Conservation (phyloP, 1,139 yeast genomes). For the Casaregolazyma suthepensis region DNA sequence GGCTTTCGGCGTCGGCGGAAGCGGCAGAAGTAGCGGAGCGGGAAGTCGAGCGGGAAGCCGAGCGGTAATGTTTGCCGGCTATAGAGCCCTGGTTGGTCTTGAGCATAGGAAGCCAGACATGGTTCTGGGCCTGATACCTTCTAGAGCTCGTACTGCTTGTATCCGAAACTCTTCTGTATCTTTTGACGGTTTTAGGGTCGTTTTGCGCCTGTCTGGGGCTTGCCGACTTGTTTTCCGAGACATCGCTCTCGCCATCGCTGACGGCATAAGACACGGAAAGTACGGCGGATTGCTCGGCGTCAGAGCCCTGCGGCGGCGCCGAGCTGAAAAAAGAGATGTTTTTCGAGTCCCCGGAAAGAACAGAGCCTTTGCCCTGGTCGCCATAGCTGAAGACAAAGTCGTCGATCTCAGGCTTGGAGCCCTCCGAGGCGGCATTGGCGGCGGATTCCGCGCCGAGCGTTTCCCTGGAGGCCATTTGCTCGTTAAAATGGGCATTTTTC, state of each 20-base stretch:
- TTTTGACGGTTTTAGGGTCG: neutral
- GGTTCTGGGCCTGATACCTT: neutral
- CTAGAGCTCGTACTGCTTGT: neutral
- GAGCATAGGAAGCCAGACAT: conserved; percentile 7
- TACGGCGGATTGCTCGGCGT: neutral
- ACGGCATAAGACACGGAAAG: conserved; percentile 2
- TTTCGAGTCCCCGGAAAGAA: neutral
- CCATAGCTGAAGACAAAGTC: neutral
- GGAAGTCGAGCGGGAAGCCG: neutral
- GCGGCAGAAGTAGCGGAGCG: neutral
- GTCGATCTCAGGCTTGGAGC: neutral
- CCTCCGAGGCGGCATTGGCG: neutral
- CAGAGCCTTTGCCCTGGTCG: neutral
- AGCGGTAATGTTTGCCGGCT: neutral
- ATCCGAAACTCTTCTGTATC: neutral
- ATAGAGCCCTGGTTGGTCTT: conserved; percentile 1
- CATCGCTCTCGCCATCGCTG: neutral
- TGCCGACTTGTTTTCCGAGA: neutral
- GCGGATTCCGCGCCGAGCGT: neutral
- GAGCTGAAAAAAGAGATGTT: neutral
- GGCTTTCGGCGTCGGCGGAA: neutral
- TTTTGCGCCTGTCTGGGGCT: neutral
- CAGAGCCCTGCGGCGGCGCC: neutral
- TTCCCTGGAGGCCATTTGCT: neutral
- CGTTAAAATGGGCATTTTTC: neutral